A percentile compares a stretch with the other conserved stretches of the same genome.
Evolutionary conservation across 2,329 filamentous ascomycete species (phyloP).

Genomic region (Aureobasidium sp.): DNA sequence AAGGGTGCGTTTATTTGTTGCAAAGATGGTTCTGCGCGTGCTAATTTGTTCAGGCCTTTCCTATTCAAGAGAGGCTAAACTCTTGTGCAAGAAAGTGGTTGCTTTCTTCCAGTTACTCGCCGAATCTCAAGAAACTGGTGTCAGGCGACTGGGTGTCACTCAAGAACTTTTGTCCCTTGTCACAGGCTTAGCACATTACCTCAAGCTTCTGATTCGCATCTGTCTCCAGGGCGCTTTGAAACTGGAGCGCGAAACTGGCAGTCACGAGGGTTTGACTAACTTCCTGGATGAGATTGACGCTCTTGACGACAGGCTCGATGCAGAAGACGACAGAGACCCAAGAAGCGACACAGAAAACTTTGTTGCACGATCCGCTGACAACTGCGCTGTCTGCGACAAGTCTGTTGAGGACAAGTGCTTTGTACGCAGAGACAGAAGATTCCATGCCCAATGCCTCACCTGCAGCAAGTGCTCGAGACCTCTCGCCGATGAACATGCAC

Average conservation of each 20-base stretch:
- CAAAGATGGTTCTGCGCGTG: slow-evolving; percentile 16
- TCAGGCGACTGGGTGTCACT: slow-evolving; percentile 85
- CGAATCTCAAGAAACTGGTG: slow-evolving; percentile 86
- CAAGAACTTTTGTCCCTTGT: slow-evolving; percentile 97
- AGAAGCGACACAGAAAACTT: slow-evolving; percentile 33
- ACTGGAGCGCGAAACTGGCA: slow-evolving; percentile 74
- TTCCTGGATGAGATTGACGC: slow-evolving; percentile 79
- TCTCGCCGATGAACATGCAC: slow-evolving; percentile 56
- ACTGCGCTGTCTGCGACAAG: slow-evolving; percentile 70
- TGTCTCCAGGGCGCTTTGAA: slow-evolving; percentile 89
- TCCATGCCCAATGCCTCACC: slow-evolving; percentile 71
- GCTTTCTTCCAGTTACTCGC: slow-evolving; percentile 93
- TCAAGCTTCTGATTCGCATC: slow-evolving; percentile 94
- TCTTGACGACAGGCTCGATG: slow-evolving; percentile 66
- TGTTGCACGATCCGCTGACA: slow-evolving; percentile 51
- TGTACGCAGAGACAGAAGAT: slow-evolving; percentile 63
- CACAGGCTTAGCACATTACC: slow-evolving; percentile 90
- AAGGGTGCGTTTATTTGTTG: slow-evolving; percentile 53
- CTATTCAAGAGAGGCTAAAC: slow-evolving; percentile 91
- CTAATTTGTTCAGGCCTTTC: slow-evolving; percentile 48
- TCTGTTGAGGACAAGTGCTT: slow-evolving; percentile 94
- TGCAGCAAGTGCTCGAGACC: slow-evolving; percentile 66
- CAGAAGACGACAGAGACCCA: slow-evolving; percentile 49
- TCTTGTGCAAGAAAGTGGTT: slow-evolving; percentile 99
- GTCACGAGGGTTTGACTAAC: slow-evolving; percentile 63